Evolutionary conservation across 1,284 basidiomycete genomes (phyloP).

Genomic region (Leccinum pachyderme): DNA sequence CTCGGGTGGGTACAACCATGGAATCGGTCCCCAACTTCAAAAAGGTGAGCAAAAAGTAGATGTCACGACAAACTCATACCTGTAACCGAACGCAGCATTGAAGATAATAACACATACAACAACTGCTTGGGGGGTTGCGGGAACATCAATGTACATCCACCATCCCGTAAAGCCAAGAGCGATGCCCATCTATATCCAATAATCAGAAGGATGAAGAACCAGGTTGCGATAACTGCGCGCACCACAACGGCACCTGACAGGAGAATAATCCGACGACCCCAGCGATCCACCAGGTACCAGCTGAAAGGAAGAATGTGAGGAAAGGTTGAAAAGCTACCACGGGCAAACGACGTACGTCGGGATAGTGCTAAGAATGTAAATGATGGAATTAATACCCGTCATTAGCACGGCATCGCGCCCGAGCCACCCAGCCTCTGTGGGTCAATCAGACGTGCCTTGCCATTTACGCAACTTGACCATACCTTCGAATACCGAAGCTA

Average conservation of each 20-base stretch:
- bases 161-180: conserved; percentile 80
- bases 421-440: conserved; percentile 91
- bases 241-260: conserved; percentile 89
- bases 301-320: conserved; percentile 39
- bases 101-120: conserved; percentile 91
- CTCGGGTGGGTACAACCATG: conserved; percentile 89
- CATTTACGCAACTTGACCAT: not conserved
- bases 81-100: conserved; percentile 92
- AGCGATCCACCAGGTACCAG: conserved; percentile 94
- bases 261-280: conserved; percentile 88
- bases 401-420: conserved; percentile 96
- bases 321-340: not conserved
- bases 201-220: conserved; percentile 4
- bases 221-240: conserved; percentile 31
- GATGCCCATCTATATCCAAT: conserved; percentile 64
- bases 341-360: conserved; percentile 59
- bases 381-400: conserved; percentile 92
- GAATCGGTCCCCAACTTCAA: conserved; percentile 68
- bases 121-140: conserved; percentile 84
- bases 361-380: conserved; percentile 82
- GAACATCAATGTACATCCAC: conserved; percentile 92
- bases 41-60: conserved; percentile 7
- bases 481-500: conserved; percentile 86
- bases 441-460: conserved; percentile 11
- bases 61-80: conserved; percentile 36